phyloP scores from a whole-genome alignment of 257 asterid genomes.

The Primulina eburnea region DNA sequence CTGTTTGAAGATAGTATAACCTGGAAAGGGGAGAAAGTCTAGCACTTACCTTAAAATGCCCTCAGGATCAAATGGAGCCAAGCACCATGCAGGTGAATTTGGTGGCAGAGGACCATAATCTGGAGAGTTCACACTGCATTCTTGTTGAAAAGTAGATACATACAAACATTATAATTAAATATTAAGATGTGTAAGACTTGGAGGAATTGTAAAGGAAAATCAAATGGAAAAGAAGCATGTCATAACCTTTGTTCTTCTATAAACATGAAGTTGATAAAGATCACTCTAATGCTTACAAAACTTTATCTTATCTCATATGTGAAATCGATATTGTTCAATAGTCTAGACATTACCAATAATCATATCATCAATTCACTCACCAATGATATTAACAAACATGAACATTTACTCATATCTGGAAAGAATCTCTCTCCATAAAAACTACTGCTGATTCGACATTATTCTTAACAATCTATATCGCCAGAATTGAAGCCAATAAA shows the following conservation, averaged over 20 bases:
- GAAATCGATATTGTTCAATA: neutral
- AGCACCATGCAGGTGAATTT: constrained; percentile 87
- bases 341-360: constrained; percentile 4
- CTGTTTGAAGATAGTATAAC: constrained; percentile 2
- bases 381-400: constrained; percentile 17
- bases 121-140: constrained; percentile 86
- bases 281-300: neutral
- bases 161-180: neutral
- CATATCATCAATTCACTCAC: neutral
- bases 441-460: constrained; percentile 52
- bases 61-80: constrained; percentile 94
- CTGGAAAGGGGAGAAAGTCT: constrained; percentile 12
- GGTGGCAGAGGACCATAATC: constrained; percentile 83
- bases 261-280: constrained; percentile 78
- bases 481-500: constrained; percentile 66
- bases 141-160: constrained; percentile 38
- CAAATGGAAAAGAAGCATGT: constrained; percentile 14
- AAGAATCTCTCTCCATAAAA: constrained; percentile 63
- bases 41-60: constrained; percentile 72
- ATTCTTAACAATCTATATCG: constrained; percentile 71
- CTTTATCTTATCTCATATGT: constrained; percentile 4
- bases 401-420: constrained; percentile 62
- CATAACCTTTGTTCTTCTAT: constrained; percentile 79
- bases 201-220: constrained; percentile 16
- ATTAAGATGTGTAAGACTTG: constrained; percentile 5